Percentiles rank a stretch among this genome's conserved stretches.
These are phyloP conservation scores for Ogataea henricii DNA, from an alignment of 805 yeast genomes.

Conservation along the genomic window DNA sequence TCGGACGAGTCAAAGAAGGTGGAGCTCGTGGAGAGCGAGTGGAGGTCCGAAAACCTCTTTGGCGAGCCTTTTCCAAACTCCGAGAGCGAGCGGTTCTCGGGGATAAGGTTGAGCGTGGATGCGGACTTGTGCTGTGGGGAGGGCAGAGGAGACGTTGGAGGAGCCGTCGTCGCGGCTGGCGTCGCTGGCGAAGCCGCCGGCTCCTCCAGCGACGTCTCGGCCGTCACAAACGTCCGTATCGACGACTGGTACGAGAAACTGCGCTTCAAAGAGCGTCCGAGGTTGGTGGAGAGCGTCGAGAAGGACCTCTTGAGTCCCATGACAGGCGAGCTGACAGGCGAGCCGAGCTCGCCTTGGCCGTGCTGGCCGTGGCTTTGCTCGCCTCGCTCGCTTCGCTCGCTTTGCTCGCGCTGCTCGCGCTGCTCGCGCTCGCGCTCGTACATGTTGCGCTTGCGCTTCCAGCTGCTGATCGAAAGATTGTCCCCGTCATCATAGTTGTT, in stretches of 20 bases:
- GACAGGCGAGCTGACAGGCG: slow-evolving; percentile 19
- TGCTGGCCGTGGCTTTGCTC: slow-evolving; percentile 5
- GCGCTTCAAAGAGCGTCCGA: slow-evolving; percentile 30
- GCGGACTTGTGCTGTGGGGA: slow-evolving; percentile 15
- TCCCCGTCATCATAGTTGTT: slow-evolving; percentile 41
- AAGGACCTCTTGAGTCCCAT: slow-evolving; percentile 28
- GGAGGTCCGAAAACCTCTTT: slow-evolving; percentile 12
- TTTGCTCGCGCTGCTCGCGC: no score
- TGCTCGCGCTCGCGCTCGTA: slow-evolving; percentile 33
- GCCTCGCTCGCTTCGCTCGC: background rate
- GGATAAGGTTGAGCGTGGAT: slow-evolving; percentile 30
- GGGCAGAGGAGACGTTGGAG: background rate
- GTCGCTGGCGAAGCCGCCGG: background rate
- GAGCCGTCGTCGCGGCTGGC: background rate
- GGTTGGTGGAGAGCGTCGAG: slow-evolving; percentile 30
- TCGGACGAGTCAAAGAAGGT: slow-evolving; percentile 20
- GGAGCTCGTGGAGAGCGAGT: slow-evolving; percentile 16
- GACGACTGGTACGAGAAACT: slow-evolving; percentile 35
- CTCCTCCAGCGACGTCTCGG: slow-evolving; percentile 25
- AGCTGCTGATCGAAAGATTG: slow-evolving; percentile 50
- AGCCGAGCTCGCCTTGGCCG: no score
- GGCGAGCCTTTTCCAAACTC: slow-evolving; percentile 14
- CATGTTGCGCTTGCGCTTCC: slow-evolving; percentile 53
- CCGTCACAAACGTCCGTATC: slow-evolving; percentile 27
- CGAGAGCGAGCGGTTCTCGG: slow-evolving; percentile 27